phyloP scores from a whole-genome alignment of 371 early-diverging fungal species.

The Saksenaea oblongispora region DNA sequence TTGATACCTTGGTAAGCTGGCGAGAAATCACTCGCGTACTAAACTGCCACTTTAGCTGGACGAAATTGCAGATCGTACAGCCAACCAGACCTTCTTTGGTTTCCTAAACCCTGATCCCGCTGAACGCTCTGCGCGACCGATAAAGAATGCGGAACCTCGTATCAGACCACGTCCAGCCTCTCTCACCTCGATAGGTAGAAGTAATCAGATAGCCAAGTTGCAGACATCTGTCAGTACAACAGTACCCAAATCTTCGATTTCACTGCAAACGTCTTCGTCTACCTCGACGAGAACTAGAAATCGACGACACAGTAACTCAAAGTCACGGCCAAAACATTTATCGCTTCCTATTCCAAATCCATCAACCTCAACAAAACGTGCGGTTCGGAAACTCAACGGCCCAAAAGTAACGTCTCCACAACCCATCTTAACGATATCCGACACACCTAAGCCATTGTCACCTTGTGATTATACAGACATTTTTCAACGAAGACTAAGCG shows the following conservation, averaged over 20 bases:
- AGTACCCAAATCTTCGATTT: background rate
- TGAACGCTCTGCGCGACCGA: slow-evolving; percentile 1
- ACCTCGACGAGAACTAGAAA: background rate
- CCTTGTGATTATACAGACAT: slow-evolving; percentile 1
- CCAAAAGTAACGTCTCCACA: background rate
- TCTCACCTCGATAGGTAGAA: background rate
- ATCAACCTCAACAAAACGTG: background rate
- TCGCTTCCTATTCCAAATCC: background rate
- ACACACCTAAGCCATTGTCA: background rate
- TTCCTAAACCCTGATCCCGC: slow-evolving; percentile 50
- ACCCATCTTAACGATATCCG: background rate
- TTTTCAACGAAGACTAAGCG: slow-evolving; percentile 1
- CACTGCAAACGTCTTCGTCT: background rate
- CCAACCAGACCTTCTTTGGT: slow-evolving; percentile 73
- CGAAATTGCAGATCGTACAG: slow-evolving; percentile 68
- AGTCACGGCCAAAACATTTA: background rate
- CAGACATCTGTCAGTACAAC: background rate
- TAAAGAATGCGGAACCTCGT: background rate
- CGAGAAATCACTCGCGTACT: slow-evolving; percentile 3
- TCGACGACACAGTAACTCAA: background rate
- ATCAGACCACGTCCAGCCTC: slow-evolving; percentile 1
- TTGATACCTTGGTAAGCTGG: slow-evolving; percentile 45
- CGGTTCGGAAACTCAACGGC: background rate
- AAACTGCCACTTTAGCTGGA: slow-evolving; percentile 33
- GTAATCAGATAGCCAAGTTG: background rate